Percentiles rank a stretch among this genome's conserved stretches.
Conservation (phyloP, 2,329 filamentous ascomycete species). For the Cladosporium colombiae region DNA sequence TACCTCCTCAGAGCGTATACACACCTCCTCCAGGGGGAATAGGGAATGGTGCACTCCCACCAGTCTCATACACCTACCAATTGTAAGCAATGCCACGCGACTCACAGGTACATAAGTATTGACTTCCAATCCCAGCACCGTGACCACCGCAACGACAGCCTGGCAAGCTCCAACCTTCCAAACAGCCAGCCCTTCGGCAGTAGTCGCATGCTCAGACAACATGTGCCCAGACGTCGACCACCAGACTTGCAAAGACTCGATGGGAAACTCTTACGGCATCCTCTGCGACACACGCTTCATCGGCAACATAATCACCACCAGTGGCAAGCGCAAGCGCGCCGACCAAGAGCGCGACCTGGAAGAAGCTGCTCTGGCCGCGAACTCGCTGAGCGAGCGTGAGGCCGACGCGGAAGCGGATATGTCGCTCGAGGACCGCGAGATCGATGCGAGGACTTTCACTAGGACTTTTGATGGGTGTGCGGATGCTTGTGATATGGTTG, state of each 20-base stretch:
- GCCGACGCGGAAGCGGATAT: not conserved
- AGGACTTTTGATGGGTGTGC: conserved; percentile 22
- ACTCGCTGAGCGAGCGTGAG: conserved; percentile 22
- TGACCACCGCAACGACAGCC: conserved; percentile 24
- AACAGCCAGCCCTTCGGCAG: conserved; percentile 16
- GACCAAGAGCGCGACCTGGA: conserved; percentile 16
- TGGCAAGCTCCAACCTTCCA: conserved; percentile 24
- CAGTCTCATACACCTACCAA: conserved; percentile 21
- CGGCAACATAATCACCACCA: conserved; percentile 26
- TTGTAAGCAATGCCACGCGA: not conserved
- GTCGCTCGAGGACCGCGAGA: not conserved
- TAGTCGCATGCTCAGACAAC: conserved; percentile 23
- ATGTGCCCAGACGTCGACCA: conserved; percentile 25
- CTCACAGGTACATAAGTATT: not conserved
- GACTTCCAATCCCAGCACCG: conserved; percentile 9
- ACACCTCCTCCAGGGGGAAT: not conserved
- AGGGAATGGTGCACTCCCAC: conserved; percentile 6
- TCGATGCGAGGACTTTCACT: conserved; percentile 23
- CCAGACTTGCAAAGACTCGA: conserved; percentile 22
- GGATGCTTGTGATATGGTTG: conserved; percentile 24
- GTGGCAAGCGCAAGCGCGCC: conserved; percentile 23
- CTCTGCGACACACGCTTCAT: conserved; percentile 25
- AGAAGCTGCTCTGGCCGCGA: conserved; percentile 16
- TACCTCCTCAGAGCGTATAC: conserved; percentile 8
- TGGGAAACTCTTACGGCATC: conserved; percentile 23